phyloP scores from a whole-genome alignment of 495 filamentous ascomycete species.

The Podospora conica region DNA sequence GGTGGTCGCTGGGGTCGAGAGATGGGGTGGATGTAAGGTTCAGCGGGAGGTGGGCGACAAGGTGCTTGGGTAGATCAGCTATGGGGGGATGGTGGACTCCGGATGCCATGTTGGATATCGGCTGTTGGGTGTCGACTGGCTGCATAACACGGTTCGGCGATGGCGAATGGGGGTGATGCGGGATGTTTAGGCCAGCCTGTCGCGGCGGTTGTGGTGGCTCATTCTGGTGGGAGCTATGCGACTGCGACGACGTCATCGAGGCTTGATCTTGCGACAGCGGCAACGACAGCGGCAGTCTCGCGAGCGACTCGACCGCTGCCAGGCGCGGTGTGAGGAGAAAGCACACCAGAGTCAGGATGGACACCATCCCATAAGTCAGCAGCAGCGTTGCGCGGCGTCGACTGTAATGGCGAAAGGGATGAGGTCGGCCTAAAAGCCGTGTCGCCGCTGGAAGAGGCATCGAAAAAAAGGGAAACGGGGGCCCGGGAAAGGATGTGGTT shows the following conservation, averaged over 20 bases:
- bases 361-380: conserved; percentile 1
- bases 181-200: not conserved
- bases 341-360: not conserved
- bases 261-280: not conserved
- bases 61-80: conserved; percentile 30
- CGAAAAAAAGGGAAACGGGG: not conserved
- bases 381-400: not conserved
- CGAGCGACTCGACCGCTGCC: conserved; percentile 1
- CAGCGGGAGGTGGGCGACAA: conserved; percentile 22
- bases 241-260: not conserved
- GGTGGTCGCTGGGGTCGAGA: not conserved
- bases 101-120: not conserved
- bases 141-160: not conserved
- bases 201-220: not conserved
- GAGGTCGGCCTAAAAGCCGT: not conserved
- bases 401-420: not conserved
- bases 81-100: conserved; percentile 15
- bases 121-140: not conserved
- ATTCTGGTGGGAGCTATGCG: not conserved
- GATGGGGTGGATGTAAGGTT: not conserved
- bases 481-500: not conserved
- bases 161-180: not conserved
- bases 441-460: not conserved
- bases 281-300: not conserved
- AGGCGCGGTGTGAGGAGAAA: not conserved